Conservation (phyloP, 768 basidiomycete genomes). For the Termitomyces sp. region DNA sequence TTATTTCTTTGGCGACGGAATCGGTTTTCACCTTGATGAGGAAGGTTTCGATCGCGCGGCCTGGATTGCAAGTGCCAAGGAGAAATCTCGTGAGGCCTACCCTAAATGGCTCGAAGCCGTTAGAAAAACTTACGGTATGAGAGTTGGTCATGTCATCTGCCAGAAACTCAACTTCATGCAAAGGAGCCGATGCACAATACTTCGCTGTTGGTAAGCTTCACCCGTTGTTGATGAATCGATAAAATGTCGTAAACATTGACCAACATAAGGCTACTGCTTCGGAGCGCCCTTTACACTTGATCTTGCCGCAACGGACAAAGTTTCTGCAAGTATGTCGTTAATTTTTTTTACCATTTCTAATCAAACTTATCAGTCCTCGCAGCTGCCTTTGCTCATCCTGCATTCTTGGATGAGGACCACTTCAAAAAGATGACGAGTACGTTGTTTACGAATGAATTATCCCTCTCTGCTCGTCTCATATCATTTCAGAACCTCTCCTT, state of each 20-base stretch:
- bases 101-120: conserved; percentile 56
- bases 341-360: background rate
- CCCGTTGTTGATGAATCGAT: too few relatives aligned
- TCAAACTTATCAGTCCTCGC: background rate
- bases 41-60: conserved; percentile 34
- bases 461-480: background rate
- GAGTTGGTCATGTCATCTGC: background rate
- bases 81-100: conserved; percentile 36
- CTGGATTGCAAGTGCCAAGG: conserved; percentile 40
- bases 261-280: conserved; percentile 53
- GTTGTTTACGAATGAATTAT: conserved; percentile 16
- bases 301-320: conserved; percentile 41
- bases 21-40: conserved; percentile 38
- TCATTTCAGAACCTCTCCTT: conserved; percentile 47
- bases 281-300: conserved; percentile 53
- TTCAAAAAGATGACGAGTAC: conserved; percentile 48
- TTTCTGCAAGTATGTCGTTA: conserved; percentile 41
- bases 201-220: conserved; percentile 41
- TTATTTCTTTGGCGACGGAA: conserved; percentile 61
- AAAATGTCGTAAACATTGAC: background rate
- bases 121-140: conserved; percentile 44
- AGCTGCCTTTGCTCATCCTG: conserved; percentile 62
- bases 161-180: background rate
- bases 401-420: conserved; percentile 44
- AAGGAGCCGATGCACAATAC: conserved; percentile 36